These are phyloP conservation scores for Chaetomidium leptoderma DNA, from an alignment of 495 filamentous ascomycete genomes.

Conservation along the genomic window DNA sequence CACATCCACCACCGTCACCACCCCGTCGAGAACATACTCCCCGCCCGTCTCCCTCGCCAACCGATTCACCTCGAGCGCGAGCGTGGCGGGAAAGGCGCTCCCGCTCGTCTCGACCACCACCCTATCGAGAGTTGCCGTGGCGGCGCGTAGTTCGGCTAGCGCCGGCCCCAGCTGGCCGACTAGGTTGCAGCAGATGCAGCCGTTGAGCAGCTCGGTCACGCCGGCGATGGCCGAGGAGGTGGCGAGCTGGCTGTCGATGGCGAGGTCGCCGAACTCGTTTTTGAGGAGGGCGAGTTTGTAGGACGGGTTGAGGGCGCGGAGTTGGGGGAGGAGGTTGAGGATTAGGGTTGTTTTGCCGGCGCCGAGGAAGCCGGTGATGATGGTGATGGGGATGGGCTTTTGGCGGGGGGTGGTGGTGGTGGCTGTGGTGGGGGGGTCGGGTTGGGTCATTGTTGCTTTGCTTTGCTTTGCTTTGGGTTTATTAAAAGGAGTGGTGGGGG, in stretches of 20 bases:
- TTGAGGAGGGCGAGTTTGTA: slow-evolving; percentile 94
- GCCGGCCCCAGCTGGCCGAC: slow-evolving; percentile 84
- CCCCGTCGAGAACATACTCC: slow-evolving; percentile 75
- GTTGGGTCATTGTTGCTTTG: slow-evolving; percentile 2
- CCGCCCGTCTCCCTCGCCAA: slow-evolving; percentile 59
- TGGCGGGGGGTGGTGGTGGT: too few relatives aligned
- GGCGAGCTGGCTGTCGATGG: slow-evolving; percentile 87
- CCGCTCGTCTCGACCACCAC: slow-evolving; percentile 93
- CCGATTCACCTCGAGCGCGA: slow-evolving; percentile 91
- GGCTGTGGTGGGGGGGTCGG: neutral
- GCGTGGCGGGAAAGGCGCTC: slow-evolving; percentile 79
- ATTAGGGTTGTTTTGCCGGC: slow-evolving; percentile 93
- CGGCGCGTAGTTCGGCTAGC: slow-evolving; percentile 61
- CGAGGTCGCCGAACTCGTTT: slow-evolving; percentile 95
- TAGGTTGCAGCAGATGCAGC: slow-evolving; percentile 98
- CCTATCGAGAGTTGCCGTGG: slow-evolving; percentile 63
- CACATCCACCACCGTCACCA: slow-evolving; percentile 88
- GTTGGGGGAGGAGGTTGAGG: slow-evolving; percentile 82
- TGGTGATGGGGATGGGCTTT: slow-evolving; percentile 77
- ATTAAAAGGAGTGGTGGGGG: neutral
- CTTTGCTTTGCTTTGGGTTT: neutral
- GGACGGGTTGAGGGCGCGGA: slow-evolving; percentile 55
- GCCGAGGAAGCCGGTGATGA: slow-evolving; percentile 91
- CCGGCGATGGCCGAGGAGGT: slow-evolving; percentile 76
- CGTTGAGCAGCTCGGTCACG: slow-evolving; percentile 85